A percentile compares a stretch with the other conserved stretches of the same genome.
These are phyloP conservation scores for Leishmania braziliensis DNA, from an alignment of 208 protist species.

Conservation along the genomic window DNA sequence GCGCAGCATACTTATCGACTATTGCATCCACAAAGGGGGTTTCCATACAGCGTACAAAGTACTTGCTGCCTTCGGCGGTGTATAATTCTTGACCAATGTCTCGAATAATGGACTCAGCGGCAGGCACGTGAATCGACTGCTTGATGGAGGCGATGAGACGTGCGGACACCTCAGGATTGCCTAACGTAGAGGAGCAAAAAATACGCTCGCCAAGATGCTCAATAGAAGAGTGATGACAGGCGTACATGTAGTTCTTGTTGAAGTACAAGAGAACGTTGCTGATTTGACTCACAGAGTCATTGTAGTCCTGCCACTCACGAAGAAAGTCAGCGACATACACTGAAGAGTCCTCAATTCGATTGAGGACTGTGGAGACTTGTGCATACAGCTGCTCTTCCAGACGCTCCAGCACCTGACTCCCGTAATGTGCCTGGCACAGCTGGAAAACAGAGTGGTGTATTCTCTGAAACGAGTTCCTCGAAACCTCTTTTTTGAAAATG, in stretches of 20 bases:
- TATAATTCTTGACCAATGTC: slow-evolving; percentile 34
- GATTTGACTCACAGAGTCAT: slow-evolving; percentile 44
- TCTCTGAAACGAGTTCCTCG: slow-evolving; percentile 70
- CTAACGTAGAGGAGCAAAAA: slow-evolving; percentile 44
- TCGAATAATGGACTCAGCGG: slow-evolving; percentile 15
- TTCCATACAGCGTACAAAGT: slow-evolving; percentile 35
- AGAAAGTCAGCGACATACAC: slow-evolving; percentile 48
- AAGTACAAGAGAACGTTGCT: slow-evolving; percentile 67
- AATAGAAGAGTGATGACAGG: slow-evolving; percentile 41
- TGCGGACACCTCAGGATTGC: slow-evolving; percentile 22
- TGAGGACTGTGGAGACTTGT: slow-evolving; percentile 36
- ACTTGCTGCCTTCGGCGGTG: slow-evolving; percentile 27
- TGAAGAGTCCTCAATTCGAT: slow-evolving; percentile 26
- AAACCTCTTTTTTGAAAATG: slow-evolving; percentile 53
- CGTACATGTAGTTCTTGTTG: slow-evolving; percentile 56
- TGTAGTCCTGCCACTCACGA: slow-evolving; percentile 56
- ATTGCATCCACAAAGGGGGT: slow-evolving; percentile 36
- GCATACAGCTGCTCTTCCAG: slow-evolving; percentile 46
- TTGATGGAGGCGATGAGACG: slow-evolving; percentile 25
- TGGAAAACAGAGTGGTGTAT: slow-evolving; percentile 80
- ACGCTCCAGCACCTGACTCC: slow-evolving; percentile 40
- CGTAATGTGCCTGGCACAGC: slow-evolving; percentile 57
- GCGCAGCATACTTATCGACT: slow-evolving; percentile 17
- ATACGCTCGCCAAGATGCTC: slow-evolving; percentile 49
- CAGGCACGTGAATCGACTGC: slow-evolving; percentile 13